Conservation (phyloP, 805 yeast genomes). For the Wickerhamiella brachini region DNA sequence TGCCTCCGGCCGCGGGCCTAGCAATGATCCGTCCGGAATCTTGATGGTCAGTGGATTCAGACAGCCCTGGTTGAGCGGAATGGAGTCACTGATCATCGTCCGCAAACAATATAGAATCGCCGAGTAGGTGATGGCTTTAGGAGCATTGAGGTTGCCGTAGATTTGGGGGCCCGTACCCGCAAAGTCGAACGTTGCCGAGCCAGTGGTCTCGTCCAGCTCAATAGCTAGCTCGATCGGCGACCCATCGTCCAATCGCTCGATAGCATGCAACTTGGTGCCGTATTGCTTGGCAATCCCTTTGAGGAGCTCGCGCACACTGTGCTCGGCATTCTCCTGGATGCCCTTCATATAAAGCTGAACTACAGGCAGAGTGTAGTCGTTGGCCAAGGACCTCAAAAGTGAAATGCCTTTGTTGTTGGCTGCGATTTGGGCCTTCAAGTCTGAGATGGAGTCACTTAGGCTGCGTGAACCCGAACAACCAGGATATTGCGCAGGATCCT, state of each 20-base stretch:
- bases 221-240: constrained; percentile 20
- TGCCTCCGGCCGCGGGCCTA: constrained; percentile 69
- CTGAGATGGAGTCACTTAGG: constrained; percentile 70
- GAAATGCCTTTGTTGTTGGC: constrained; percentile 79
- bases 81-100: constrained; percentile 70
- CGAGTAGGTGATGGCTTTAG: constrained; percentile 75
- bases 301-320: constrained; percentile 47
- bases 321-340: constrained; percentile 65
- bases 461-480: constrained; percentile 87
- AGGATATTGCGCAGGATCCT: constrained; percentile 65
- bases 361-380: constrained; percentile 45
- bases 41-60: constrained; percentile 58
- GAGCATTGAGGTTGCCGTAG: constrained; percentile 85
- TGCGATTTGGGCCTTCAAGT: constrained; percentile 72
- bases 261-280: constrained; percentile 16
- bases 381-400: constrained; percentile 43
- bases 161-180: constrained; percentile 77
- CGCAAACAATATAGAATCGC: constrained; percentile 81
- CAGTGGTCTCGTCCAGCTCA: constrained; percentile 35
- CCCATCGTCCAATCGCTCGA: constrained; percentile 26
- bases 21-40: constrained; percentile 47
- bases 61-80: constrained; percentile 92
- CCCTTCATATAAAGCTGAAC: constrained; percentile 68
- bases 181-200: constrained; percentile 67
- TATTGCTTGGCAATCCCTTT: constrained; percentile 31